These are phyloP conservation scores for Wickerhamomyces sydowiorum DNA, from an alignment of 805 yeast genomes.

Conservation along the genomic window DNA sequence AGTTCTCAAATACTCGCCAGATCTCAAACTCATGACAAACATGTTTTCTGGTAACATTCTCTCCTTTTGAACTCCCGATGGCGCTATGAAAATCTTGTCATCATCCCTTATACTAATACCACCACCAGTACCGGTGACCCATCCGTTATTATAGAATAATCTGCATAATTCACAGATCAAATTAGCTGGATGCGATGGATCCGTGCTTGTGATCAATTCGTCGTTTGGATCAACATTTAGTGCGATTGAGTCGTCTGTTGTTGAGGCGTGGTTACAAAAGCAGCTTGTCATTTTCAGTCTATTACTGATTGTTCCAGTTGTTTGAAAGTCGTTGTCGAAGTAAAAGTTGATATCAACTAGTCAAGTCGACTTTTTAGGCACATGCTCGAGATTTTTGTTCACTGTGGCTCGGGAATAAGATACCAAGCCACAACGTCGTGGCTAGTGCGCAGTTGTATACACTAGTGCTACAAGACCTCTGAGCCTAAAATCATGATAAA, in stretches of 20 bases:
- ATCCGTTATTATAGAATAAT: slow-evolving; percentile 69
- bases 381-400: no score
- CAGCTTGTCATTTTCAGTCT: background rate
- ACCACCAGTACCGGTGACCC: slow-evolving; percentile 97
- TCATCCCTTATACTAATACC: slow-evolving; percentile 68
- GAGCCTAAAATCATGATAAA: background rate
- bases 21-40: slow-evolving; percentile 63
- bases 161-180: slow-evolving; percentile 78
- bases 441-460: background rate
- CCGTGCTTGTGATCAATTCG: slow-evolving; percentile 15
- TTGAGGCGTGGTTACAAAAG: background rate
- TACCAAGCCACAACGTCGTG: background rate
- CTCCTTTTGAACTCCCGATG: slow-evolving; percentile 96
- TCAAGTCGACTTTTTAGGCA: no score
- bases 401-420: background rate
- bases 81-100: slow-evolving; percentile 68
- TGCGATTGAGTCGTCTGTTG: background rate
- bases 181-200: slow-evolving; percentile 57
- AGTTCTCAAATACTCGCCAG: slow-evolving; percentile 46
- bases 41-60: slow-evolving; percentile 75
- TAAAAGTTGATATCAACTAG: no score
- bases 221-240: slow-evolving; percentile 4
- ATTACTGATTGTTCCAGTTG: no score
- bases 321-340: background rate
- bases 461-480: background rate